A percentile compares a stretch with the other conserved stretches of the same genome.
Evolutionary conservation across 768 basidiomycete species (phyloP).

Genomic region (Tricholoma hemisulphureum): DNA sequence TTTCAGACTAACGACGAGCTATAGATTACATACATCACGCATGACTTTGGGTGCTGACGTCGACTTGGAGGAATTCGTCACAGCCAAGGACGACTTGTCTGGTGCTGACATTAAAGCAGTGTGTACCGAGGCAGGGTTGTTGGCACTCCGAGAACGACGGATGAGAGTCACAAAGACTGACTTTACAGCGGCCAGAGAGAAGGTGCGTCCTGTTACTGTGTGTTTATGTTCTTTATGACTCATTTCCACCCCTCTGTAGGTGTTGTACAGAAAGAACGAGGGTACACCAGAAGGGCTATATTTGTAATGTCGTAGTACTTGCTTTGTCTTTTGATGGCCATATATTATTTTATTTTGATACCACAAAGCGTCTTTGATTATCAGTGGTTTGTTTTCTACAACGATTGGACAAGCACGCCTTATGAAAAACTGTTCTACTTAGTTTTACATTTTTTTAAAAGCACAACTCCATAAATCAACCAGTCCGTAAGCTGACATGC

Average conservation of each 20-base stretch:
- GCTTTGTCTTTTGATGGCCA: slow-evolving; percentile 10
- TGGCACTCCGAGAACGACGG: slow-evolving; percentile 90
- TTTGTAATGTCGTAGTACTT: slow-evolving; percentile 44
- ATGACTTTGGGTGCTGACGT: slow-evolving; percentile 91
- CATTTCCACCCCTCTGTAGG: slow-evolving; percentile 37
- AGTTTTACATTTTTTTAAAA: too few relatives aligned
- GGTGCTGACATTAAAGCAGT: slow-evolving; percentile 99
- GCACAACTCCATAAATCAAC: too few relatives aligned
- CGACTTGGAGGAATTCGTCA: slow-evolving; percentile 92
- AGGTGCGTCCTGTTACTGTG: slow-evolving; percentile 48
- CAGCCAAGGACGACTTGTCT: slow-evolving; percentile 92
- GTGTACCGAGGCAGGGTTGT: slow-evolving; percentile 96
- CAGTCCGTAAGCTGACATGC: too few relatives aligned
- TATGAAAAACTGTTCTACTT: too few relatives aligned
- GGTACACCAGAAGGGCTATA: slow-evolving; percentile 90
- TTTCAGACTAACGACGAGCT: not conserved
- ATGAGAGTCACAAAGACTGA: slow-evolving; percentile 94
- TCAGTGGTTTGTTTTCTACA: too few relatives aligned
- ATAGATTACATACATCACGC: slow-evolving; percentile 85
- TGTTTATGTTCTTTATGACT: slow-evolving; percentile 2
- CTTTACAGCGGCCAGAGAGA: slow-evolving; percentile 88
- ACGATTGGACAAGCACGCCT: too few relatives aligned
- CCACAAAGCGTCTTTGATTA: too few relatives aligned
- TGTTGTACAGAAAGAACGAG: slow-evolving; percentile 96
- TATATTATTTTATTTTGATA: slow-evolving; percentile 8